These are phyloP conservation scores for Oryza punctata DNA, from an alignment of 176 grass and related monocot genomes.

Conservation along the genomic window DNA sequence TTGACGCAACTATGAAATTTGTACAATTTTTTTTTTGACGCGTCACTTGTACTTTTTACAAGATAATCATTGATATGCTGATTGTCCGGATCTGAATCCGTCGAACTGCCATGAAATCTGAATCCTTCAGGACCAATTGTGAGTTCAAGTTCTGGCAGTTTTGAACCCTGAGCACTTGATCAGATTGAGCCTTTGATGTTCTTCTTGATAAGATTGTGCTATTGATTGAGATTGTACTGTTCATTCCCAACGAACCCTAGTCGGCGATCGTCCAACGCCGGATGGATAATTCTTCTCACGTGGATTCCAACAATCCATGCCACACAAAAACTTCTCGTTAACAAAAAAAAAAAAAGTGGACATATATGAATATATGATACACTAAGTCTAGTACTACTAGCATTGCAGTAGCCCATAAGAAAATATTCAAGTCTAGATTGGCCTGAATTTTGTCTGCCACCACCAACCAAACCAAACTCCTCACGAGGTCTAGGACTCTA, in stretches of 20 bases:
- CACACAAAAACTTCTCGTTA: neutral
- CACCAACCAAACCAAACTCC: constrained; percentile 4
- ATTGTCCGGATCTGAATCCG: neutral
- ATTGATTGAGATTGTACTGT: neutral
- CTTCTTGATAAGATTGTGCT: neutral
- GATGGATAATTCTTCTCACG: neutral
- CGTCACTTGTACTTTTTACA: no score
- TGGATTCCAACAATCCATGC: neutral
- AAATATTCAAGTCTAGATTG: neutral
- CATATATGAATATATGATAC: no score
- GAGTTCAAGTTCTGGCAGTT: neutral
- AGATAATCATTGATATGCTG: neutral
- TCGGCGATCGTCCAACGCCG: neutral
- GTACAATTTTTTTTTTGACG: neutral
- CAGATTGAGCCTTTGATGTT: neutral
- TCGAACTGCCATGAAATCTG: neutral
- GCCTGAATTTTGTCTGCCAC: neutral
- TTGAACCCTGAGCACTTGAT: neutral
- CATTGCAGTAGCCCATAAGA: neutral
- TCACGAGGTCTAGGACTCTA: no score
- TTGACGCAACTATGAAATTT: constrained; percentile 4
- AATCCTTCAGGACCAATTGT: neutral
- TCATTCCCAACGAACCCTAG: neutral
- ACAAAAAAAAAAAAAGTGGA: no score
- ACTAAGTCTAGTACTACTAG: no score